Percentiles rank a stretch among this genome's conserved stretches.
Evolutionary conservation across 2,329 filamentous ascomycete species (phyloP).

Genomic region (Daldinia sp.): DNA sequence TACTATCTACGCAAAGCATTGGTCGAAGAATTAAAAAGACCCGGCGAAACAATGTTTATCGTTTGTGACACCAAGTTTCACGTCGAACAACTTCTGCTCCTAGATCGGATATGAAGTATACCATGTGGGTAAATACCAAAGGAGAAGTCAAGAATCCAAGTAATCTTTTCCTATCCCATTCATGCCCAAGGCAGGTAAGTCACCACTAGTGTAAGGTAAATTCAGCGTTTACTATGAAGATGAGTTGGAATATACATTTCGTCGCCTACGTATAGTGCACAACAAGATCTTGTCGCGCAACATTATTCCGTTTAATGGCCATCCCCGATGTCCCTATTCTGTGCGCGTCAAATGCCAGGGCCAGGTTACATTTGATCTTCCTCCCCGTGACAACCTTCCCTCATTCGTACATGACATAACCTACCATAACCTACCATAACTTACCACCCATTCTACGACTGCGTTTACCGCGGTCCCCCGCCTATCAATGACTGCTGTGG

Average conservation of each 20-base stretch:
- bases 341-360: slow-evolving; percentile 31
- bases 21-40: slow-evolving; percentile 15
- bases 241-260: slow-evolving; percentile 8
- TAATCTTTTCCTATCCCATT: slow-evolving; percentile 18
- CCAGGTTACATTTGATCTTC: slow-evolving; percentile 37
- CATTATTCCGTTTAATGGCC: background rate
- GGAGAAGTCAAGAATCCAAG: slow-evolving; percentile 10
- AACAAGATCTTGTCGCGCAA: slow-evolving; percentile 24
- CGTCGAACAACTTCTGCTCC: slow-evolving; percentile 9
- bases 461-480: slow-evolving; percentile 38
- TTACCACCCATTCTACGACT: slow-evolving; percentile 21
- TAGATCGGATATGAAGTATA: slow-evolving; percentile 5
- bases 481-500: slow-evolving; percentile 35
- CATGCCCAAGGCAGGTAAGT: slow-evolving; percentile 1
- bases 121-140: slow-evolving; percentile 6
- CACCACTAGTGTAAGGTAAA: background rate
- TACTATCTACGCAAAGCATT: slow-evolving; percentile 27
- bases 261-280: slow-evolving; percentile 27
- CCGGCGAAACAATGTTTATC: slow-evolving; percentile 18
- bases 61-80: slow-evolving; percentile 20
- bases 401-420: slow-evolving; percentile 29
- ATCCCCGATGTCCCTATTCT: slow-evolving; percentile 6
- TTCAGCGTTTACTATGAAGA: background rate
- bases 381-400: slow-evolving; percentile 24
- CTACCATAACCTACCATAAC: background rate